A percentile compares a stretch with the other conserved stretches of the same genome.
phyloP scores from a whole-genome alignment of 441 rosid genomes.

The Flueggea neowawraea region DNA sequence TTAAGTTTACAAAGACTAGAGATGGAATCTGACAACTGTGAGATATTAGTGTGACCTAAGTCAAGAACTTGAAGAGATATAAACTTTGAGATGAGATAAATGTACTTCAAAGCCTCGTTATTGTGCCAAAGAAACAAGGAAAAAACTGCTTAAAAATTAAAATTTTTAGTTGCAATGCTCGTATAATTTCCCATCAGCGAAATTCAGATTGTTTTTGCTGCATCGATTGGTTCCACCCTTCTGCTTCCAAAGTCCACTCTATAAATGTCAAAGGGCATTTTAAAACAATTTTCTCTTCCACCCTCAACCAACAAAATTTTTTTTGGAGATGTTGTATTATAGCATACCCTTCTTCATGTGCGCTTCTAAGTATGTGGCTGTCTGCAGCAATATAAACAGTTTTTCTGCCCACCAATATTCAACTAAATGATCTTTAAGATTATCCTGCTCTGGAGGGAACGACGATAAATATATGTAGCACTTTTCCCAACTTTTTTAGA shows the following conservation, averaged over 20 bases:
- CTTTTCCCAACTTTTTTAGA: constrained; percentile 18
- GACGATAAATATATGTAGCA: constrained; percentile 36
- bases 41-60: constrained; percentile 24
- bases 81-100: constrained; percentile 17
- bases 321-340: constrained; percentile 24
- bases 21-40: constrained; percentile 25
- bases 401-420: constrained; percentile 45
- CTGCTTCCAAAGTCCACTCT: constrained; percentile 25
- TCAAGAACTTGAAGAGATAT: constrained; percentile 25
- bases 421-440: constrained; percentile 30
- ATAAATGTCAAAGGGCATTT: constrained; percentile 31
- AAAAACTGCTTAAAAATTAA: constrained; percentile 9
- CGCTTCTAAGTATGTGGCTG: constrained; percentile 18
- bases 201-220: constrained; percentile 17
- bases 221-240: background rate
- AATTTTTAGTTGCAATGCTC: background rate
- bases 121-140: constrained; percentile 24
- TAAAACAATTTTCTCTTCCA: constrained; percentile 17
- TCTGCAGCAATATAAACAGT: constrained; percentile 3
- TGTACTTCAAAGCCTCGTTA: background rate
- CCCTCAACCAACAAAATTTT: constrained; percentile 30
- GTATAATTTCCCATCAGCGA: constrained; percentile 11
- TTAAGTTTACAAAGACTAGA: constrained; percentile 11
- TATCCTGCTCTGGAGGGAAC: constrained; percentile 28
- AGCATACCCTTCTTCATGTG: constrained; percentile 30